Base-by-base conservation (phyloP, 768 basidiomycete genomes). In the Melanogaster broomeanus region DNA sequence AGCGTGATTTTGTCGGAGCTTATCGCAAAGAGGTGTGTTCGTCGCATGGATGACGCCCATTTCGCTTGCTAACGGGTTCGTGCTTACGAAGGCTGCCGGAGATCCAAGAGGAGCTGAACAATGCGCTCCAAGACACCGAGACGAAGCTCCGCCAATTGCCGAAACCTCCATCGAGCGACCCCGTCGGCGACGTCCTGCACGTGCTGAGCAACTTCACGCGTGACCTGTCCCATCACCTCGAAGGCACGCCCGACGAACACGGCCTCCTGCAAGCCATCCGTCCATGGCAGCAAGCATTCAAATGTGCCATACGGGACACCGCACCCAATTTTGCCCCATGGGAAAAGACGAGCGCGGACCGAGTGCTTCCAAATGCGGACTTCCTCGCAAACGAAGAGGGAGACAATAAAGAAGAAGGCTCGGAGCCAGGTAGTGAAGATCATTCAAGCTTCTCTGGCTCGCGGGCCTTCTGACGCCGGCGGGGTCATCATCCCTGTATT, bases 1-100 rank as follows among this genome's bases (percentile, higher is more conserved):
- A 87, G 87, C 49, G 53, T 66, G 0, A 77, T 87, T 7, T 62
- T 92, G 0, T 85, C 85, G 0, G 80, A 84, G 25, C 66, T 87
- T 3, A 86, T 90, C 33, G 67, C 77, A 0, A 82, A 81, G 55
- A 70, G 83, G 88, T 86, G 47, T 3, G 71, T 64, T 19, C 25
- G 8, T 12, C 3, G 11, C 22, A 31, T 19, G n/a, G 9, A 7
- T 16, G 11, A 37, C n/a, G 11, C 21, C 18, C 12, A 30, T 19
- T 48, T n/a, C 11, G 16, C 12, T 51, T 51, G 18, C 51, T 55
- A 6, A 58, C 18, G 28, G 10, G 3, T 27, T 15, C 28, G 16
- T 34, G 38, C 22, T 11, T 9, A 16, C 7, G 18, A 48, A 90
- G 88, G 38, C 72, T 90, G 0, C 87, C 88, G 0, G 68, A 78